phyloP scores from a whole-genome alignment of 2,329 filamentous ascomycete species.

The Coniochaeta prunicola region DNA sequence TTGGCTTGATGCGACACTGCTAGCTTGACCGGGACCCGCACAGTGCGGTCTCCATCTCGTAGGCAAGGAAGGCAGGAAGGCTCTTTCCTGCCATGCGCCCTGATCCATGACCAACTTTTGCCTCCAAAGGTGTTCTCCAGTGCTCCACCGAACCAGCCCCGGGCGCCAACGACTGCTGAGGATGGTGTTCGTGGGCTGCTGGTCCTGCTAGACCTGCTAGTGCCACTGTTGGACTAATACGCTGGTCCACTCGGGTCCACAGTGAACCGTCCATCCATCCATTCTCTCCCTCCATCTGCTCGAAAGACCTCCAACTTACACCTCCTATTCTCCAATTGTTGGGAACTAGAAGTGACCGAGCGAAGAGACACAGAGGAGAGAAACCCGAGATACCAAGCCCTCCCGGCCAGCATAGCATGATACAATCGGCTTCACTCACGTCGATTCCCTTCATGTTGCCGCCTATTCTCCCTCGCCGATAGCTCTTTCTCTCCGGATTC shows the following conservation, averaged over 20 bases:
- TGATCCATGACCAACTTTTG: slow-evolving; percentile 1
- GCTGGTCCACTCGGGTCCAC: neutral
- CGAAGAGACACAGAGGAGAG: neutral
- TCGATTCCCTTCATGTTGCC: neutral
- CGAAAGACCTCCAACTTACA: neutral
- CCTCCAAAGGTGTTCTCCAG: neutral
- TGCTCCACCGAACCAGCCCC: neutral
- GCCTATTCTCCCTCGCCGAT: neutral
- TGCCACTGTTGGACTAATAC: neutral
- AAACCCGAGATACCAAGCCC: neutral
- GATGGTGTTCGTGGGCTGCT: neutral
- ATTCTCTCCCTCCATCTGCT: neutral
- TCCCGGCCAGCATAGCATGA: neutral
- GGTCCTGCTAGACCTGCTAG: too few relatives aligned
- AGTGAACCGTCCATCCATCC: neutral
- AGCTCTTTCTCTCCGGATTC: neutral
- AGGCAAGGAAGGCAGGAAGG: neutral
- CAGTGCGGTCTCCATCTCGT: neutral
- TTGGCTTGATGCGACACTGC: neutral
- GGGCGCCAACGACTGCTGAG: neutral
- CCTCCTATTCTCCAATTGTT: slow-evolving; percentile 1
- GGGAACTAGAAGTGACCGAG: neutral
- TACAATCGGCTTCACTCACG: neutral
- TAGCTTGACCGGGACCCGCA: neutral
- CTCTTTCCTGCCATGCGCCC: neutral